A percentile compares a stretch with the other conserved stretches of the same genome.
Conservation (phyloP, 768 basidiomycete species). For the Mycena belliarum region DNA sequence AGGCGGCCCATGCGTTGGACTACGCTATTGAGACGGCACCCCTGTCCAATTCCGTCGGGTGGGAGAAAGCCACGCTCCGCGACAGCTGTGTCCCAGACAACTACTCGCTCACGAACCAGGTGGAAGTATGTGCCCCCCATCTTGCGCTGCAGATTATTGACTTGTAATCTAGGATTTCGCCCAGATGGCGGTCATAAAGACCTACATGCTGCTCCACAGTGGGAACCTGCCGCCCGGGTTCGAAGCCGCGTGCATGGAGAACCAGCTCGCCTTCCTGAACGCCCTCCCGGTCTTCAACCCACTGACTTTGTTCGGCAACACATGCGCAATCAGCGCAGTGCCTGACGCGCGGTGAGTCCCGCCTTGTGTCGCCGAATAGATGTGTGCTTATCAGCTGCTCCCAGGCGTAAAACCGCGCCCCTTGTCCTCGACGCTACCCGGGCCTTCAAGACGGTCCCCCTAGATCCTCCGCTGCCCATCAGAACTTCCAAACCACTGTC, state of each 20-base stretch:
- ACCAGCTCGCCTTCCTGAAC: slow-evolving; percentile 6
- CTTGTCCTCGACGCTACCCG: neutral
- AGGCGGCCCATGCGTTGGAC: slow-evolving; percentile 3
- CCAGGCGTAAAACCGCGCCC: neutral
- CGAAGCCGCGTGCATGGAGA: slow-evolving; percentile 4
- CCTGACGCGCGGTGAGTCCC: neutral
- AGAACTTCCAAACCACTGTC: neutral
- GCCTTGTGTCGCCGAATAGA: no score
- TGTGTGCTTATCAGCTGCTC: neutral
- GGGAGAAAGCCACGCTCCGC: neutral
- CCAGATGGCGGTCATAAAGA: slow-evolving; percentile 3
- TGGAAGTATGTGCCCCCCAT: neutral
- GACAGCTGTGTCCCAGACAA: slow-evolving; percentile 6
- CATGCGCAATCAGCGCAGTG: neutral
- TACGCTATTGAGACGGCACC: neutral
- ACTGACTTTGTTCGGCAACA: slow-evolving; percentile 8
- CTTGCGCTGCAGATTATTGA: no score
- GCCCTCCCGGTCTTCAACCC: neutral
- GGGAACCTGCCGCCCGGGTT: neutral
- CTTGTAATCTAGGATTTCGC: slow-evolving; percentile 8
- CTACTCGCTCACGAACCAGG: slow-evolving; percentile 1
- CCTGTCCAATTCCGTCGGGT: neutral
- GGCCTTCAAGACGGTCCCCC: neutral
- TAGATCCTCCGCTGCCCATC: neutral
- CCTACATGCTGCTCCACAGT: slow-evolving; percentile 6